Evolutionary conservation across 331 rosid species (phyloP).

Genomic region (Malus hybrid): DNA sequence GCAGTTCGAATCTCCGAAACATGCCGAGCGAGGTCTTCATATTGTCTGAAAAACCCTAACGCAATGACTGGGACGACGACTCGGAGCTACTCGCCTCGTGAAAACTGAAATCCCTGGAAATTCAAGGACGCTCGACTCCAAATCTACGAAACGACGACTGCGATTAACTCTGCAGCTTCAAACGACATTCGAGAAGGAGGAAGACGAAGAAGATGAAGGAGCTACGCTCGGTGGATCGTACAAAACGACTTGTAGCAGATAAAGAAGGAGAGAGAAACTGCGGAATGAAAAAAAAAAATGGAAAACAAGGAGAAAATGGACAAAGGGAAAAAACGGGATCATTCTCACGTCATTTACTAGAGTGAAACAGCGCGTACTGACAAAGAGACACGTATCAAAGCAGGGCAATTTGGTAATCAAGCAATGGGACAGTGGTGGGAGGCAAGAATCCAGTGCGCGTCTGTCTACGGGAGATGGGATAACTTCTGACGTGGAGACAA

Average conservation of each 20-base stretch:
- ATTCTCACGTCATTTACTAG: neutral
- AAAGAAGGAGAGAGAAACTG: neutral
- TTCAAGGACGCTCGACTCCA: neutral
- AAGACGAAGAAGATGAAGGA: neutral
- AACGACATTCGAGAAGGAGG: slow-evolving; percentile 24
- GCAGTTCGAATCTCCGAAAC: slow-evolving; percentile 58
- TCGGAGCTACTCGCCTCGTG: neutral
- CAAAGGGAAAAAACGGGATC: neutral
- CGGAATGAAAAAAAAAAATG: neutral
- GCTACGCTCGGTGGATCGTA: slow-evolving; percentile 13
- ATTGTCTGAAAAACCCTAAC: slow-evolving; percentile 35
- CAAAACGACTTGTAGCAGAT: slow-evolving; percentile 39
- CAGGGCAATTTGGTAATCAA: neutral
- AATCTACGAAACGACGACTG: slow-evolving; percentile 14
- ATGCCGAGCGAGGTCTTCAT: slow-evolving; percentile 74
- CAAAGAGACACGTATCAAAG: neutral
- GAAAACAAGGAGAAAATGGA: neutral
- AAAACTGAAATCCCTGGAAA: slow-evolving; percentile 18
- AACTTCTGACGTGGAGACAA: neutral
- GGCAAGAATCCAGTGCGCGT: neutral
- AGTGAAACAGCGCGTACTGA: neutral
- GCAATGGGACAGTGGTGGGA: neutral
- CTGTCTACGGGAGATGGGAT: neutral
- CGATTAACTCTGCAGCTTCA: slow-evolving; percentile 15
- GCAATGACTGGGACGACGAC: slow-evolving; percentile 12